Conservation (phyloP, 176 grass and related monocot genomes). For the Musa acuminata region DNA sequence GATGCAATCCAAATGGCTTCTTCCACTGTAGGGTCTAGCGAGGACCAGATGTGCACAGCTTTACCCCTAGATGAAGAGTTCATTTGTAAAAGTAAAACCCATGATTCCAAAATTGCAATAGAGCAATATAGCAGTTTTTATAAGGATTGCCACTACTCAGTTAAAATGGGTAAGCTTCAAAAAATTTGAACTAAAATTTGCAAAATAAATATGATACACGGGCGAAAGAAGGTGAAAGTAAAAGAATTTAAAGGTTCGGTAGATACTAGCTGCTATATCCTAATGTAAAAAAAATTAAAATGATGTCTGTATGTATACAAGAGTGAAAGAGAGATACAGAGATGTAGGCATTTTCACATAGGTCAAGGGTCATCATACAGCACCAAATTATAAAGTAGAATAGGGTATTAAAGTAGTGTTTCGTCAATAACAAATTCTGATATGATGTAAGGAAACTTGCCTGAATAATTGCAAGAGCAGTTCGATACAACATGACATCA, state of each 20-base stretch:
- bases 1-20: background rate
- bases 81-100: background rate
- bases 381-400: too few relatives aligned
- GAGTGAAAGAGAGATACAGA: too few relatives aligned
- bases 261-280: too few relatives aligned
- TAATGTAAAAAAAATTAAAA: too few relatives aligned
- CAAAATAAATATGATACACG: too few relatives aligned
- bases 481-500: constrained; percentile 93
- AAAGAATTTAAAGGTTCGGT: too few relatives aligned
- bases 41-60: background rate
- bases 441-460: constrained; percentile 22
- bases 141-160: background rate
- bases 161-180: background rate
- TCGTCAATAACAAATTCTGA: background rate
- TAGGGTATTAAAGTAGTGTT: too few relatives aligned
- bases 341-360: too few relatives aligned
- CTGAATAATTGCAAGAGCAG: constrained; percentile 96
- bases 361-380: too few relatives aligned
- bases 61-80: background rate
- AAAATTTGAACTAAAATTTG: too few relatives aligned
- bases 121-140: background rate
- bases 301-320: too few relatives aligned
- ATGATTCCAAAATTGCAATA: background rate
- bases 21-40: background rate
- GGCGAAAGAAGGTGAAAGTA: too few relatives aligned